These are phyloP conservation scores for Lecanicillium sp. DNA, from an alignment of 2,329 filamentous ascomycete genomes.

Conservation along the genomic window DNA sequence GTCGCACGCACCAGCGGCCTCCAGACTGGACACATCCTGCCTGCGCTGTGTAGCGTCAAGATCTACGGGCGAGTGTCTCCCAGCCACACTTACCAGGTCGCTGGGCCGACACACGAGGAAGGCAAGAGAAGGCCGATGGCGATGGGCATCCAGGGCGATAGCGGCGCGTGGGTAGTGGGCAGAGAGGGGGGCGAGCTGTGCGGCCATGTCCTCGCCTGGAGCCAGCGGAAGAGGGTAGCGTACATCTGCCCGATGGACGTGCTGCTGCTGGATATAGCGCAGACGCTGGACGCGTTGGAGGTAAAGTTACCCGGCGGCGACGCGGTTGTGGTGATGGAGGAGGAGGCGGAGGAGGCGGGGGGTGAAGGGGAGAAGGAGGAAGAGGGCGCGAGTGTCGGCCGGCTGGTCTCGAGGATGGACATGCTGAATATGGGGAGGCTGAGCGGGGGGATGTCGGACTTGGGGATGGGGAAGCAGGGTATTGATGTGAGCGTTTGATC, in stretches of 20 bases:
- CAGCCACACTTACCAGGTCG: constrained; percentile 62
- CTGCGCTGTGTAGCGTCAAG: constrained; percentile 76
- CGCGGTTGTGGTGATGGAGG: constrained; percentile 29
- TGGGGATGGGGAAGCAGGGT: constrained; percentile 7
- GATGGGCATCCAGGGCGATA: constrained; percentile 76
- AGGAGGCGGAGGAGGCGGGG: constrained; percentile 10
- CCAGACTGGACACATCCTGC: constrained; percentile 70
- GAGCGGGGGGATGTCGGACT: not conserved
- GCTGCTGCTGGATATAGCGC: constrained; percentile 75
- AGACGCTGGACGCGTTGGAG: constrained; percentile 63
- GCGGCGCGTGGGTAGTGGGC: constrained; percentile 88
- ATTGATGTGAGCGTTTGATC: constrained; percentile 20
- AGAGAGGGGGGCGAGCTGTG: constrained; percentile 72
- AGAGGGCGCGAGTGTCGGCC: no score
- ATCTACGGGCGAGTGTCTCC: constrained; percentile 79
- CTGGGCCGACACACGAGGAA: constrained; percentile 30
- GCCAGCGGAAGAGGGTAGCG: constrained; percentile 69
- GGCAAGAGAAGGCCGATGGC: no score
- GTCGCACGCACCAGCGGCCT: constrained; percentile 82
- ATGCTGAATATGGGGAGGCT: not conserved
- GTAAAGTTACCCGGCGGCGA: constrained; percentile 65
- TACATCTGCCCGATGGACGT: constrained; percentile 97
- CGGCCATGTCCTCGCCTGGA: constrained; percentile 88
- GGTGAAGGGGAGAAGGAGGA: not conserved
- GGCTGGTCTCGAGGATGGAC: not conserved